Base-by-base conservation (phyloP, 2,329 filamentous ascomycete species). In the Akanthomyces muscarius region DNA sequence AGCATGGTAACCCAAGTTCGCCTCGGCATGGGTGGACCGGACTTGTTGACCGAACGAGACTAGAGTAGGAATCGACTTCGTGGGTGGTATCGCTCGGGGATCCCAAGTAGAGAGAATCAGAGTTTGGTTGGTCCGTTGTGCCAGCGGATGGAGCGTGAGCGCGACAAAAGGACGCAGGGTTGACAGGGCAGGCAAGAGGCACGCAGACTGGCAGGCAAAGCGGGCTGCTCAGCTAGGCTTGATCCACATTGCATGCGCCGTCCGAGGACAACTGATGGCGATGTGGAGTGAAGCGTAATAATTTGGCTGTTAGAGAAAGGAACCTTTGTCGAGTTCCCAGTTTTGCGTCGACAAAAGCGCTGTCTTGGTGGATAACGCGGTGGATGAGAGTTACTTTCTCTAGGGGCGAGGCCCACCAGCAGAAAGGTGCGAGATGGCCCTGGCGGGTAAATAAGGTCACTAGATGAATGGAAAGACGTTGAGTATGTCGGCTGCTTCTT, bases 311-410 rank as follows among this genome's bases (percentile, higher is more conserved):
- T 56, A 18, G 25, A 21, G 8, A 45, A 8, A 28, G 53, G 53
- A 45, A 33, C 53, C 41, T 56, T 56, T 56, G 53, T 56, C 53
- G 41, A 33, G 53, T 45, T 33, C 23, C 41, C 41, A 45, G 41
- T 56, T 56, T 56, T 21, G n/a, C 30, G 23, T 30, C 14, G 41
- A 56, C 41, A n/a, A n/a, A 54, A 41, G 51, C 51, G 18, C 38
- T 21, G 7, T 28, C 44, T 45, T 56, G 53, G 53, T 56, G 41
- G 53, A 45, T 30, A 44, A 2, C 53, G 38, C 41, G 21, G 53
- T 45, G 18, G 18, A 54, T 54, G 51, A 18, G 21, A 4, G 38
- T 41, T 41, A 10, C 38, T 11, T 38, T 38, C 33, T 30, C 41
- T 30, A 23, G 25, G 28, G 25, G 42, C 23, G 25, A 30, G 41